Evolutionary conservation across 768 basidiomycete genomes (phyloP).

Genomic region (Dacryopinax primogenitus): DNA sequence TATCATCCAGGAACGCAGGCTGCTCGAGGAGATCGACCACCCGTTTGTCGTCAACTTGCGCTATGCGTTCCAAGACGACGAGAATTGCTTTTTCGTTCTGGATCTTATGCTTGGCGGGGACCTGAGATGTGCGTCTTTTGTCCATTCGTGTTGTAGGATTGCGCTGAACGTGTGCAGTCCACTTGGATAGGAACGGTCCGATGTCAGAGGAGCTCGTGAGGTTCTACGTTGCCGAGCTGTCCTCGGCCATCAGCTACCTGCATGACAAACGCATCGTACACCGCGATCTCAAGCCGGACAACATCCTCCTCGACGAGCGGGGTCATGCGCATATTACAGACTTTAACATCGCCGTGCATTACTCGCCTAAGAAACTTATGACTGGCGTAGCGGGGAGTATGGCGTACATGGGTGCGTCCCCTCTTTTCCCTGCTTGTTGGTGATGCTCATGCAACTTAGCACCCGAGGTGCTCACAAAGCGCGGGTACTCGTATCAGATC

Average conservation of each 20-base stretch:
- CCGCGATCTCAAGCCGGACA: conserved; percentile 43
- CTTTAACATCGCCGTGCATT: conserved; percentile 98
- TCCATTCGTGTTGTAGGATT: neutral
- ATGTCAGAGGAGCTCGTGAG: conserved; percentile 66
- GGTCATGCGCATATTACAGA: conserved; percentile 97
- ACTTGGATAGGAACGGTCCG: conserved; percentile 67
- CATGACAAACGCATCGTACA: conserved; percentile 94
- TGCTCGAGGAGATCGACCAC: conserved; percentile 95
- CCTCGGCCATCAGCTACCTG: conserved; percentile 76
- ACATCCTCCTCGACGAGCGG: conserved; percentile 33
- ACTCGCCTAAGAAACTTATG: conserved; percentile 75
- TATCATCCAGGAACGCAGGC: conserved; percentile 81
- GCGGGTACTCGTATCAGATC: conserved; percentile 86
- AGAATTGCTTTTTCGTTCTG: conserved; percentile 96
- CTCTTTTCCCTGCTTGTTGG: neutral
- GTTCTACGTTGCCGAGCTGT: conserved; percentile 82
- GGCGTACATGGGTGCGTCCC: conserved; percentile 85
- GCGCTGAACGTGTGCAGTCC: conserved; percentile 40
- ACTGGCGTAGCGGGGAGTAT: conserved; percentile 94
- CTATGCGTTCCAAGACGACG: conserved; percentile 95
- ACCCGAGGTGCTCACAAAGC: conserved; percentile 84
- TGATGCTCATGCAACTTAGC: conserved; percentile 27
- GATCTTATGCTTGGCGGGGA: conserved; percentile 97
- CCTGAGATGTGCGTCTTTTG: conserved; percentile 60
- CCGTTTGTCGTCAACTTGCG: conserved; percentile 89